Evolutionary conservation across 2,329 filamentous ascomycete genomes (phyloP).

Genomic region (Diaporthe capsici): DNA sequence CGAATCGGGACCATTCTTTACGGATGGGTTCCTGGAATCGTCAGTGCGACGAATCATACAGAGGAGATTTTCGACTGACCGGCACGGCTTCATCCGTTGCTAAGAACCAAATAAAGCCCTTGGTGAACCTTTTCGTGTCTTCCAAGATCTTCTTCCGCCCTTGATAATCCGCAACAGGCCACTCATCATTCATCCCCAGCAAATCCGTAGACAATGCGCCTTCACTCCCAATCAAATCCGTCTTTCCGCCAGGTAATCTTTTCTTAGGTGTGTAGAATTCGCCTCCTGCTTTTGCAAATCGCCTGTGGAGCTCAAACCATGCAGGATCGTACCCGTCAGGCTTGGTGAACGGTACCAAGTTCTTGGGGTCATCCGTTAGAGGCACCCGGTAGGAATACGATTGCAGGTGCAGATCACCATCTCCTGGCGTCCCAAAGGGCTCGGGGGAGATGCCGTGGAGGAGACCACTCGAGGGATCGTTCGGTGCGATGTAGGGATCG

Average conservation of each 20-base stretch:
- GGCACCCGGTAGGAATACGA: background rate
- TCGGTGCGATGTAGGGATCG: background rate
- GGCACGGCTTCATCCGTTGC: background rate
- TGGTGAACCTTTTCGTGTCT: constrained; percentile 1
- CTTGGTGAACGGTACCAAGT: background rate
- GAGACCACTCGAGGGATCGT: background rate
- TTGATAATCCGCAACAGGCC: background rate
- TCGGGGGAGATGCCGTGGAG: background rate
- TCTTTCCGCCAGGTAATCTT: background rate
- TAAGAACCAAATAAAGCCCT: constrained; percentile 1
- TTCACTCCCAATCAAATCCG: constrained; percentile 2
- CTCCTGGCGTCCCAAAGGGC: background rate
- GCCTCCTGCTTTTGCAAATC: background rate
- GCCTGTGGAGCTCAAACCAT: background rate
- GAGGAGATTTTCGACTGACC: background rate
- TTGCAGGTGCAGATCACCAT: background rate
- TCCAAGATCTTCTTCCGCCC: background rate
- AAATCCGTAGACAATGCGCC: background rate
- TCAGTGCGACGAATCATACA: background rate
- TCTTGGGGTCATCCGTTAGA: background rate
- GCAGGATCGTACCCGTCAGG: background rate
- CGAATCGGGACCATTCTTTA: constrained; percentile 44
- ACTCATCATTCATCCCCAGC: constrained; percentile 4
- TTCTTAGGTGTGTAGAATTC: background rate
- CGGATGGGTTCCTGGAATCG: constrained; percentile 1